A percentile compares a stretch with the other conserved stretches of the same genome.
phyloP scores from a whole-genome alignment of 345 rosid species.

The Eucalyptus lansdowneana region DNA sequence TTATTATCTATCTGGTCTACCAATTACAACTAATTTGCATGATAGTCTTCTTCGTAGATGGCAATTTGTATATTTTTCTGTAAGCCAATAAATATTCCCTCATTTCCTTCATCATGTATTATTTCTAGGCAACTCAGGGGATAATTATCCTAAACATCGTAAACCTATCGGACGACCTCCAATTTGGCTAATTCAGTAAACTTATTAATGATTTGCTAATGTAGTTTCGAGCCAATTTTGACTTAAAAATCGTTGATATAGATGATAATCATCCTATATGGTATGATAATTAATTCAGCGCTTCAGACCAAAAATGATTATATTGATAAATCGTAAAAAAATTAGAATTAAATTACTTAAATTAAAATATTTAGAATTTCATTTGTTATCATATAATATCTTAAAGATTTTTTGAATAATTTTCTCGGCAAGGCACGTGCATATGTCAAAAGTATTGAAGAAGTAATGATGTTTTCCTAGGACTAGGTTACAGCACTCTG shows the following conservation, averaged over 20 bases:
- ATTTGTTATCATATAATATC: rapidly evolving
- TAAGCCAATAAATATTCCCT: not conserved
- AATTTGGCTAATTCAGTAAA: too few species aligned
- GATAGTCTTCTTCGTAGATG: not conserved
- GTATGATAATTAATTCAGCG: rapidly evolving
- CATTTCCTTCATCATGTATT: not conserved
- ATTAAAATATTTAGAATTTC: too few species aligned
- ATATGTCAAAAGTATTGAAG: not conserved
- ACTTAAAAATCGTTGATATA: rapidly evolving
- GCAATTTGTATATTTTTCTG: too few species aligned
- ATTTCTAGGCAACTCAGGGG: too few species aligned
- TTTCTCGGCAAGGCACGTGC: rapidly evolving
- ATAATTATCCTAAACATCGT: too few species aligned
- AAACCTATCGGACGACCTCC: not conserved
- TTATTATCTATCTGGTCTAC: not conserved
- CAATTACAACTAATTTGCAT: not conserved
- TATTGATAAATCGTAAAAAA: too few species aligned
- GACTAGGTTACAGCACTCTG: not conserved
- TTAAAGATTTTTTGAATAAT: rapidly evolving
- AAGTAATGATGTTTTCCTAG: not conserved
- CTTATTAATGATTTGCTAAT: too few species aligned
- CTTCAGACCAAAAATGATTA: rapidly evolving
- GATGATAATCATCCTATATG: rapidly evolving
- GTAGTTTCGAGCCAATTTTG: too few species aligned
- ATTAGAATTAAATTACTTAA: too few species aligned